These are phyloP conservation scores for Pseudogymnoascus verrucosus DNA, from an alignment of 2,329 filamentous ascomycete genomes.

Conservation along the genomic window DNA sequence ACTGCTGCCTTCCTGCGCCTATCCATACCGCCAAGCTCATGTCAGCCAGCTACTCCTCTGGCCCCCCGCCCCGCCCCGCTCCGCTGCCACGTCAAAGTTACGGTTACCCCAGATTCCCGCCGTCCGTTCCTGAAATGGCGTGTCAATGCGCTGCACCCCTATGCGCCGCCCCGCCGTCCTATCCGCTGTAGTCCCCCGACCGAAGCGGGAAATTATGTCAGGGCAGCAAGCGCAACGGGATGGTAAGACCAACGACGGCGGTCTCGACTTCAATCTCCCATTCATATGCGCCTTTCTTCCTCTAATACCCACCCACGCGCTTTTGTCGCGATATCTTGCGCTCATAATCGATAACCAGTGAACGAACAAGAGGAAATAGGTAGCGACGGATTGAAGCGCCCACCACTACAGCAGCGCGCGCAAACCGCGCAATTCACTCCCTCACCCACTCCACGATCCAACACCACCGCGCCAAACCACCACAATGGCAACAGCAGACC, in stretches of 20 bases:
- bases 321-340: background rate
- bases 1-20: background rate
- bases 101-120: background rate
- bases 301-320: background rate
- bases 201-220: slow-evolving; percentile 1
- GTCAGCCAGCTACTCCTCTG: background rate
- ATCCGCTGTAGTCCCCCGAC: background rate
- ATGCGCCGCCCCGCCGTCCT: background rate
- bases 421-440: background rate
- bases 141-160: background rate
- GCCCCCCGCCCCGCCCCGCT: background rate
- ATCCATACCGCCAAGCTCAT: background rate
- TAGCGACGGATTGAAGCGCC: background rate
- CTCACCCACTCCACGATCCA: too few species aligned
- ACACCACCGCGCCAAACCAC: background rate
- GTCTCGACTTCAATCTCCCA: slow-evolving; percentile 1
- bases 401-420: background rate
- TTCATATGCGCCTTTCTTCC: background rate
- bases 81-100: background rate
- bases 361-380: background rate
- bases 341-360: background rate
- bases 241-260: background rate
- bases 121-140: background rate
- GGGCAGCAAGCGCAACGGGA: too few species aligned
- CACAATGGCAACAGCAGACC: background rate